Percentiles rank a stretch among this genome's conserved stretches.
phyloP scores from a whole-genome alignment of 2,329 filamentous ascomycete genomes.

The Acrocalymma vagum region DNA sequence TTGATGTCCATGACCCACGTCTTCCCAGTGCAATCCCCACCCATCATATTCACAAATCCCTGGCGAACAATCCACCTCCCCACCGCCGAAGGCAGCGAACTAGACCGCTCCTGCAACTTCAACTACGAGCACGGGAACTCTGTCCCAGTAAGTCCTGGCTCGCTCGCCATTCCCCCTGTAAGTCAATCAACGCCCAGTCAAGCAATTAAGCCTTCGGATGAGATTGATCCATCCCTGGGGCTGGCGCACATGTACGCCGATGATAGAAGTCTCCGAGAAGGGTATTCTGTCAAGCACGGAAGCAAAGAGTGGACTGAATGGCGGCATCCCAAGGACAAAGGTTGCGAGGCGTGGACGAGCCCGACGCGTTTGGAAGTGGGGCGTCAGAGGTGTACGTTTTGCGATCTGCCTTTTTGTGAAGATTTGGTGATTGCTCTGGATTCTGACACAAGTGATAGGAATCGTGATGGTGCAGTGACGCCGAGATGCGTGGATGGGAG shows the following conservation, averaged over 20 bases:
- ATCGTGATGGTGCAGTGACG: slow-evolving; percentile 6
- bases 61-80: background rate
- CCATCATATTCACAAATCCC: background rate
- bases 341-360: slow-evolving; percentile 8
- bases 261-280: background rate
- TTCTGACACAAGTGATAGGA: background rate
- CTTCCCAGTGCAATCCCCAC: no score
- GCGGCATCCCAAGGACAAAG: slow-evolving; percentile 3
- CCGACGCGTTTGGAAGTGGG: background rate
- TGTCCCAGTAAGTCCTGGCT: no score
- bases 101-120: slow-evolving; percentile 9
- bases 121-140: slow-evolving; percentile 7
- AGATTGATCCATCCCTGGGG: no score
- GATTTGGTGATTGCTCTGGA: no score
- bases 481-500: background rate
- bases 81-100: background rate
- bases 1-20: no score
- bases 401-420: slow-evolving; percentile 3
- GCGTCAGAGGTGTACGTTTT: slow-evolving; percentile 4
- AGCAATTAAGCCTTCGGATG: background rate
- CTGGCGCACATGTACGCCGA: no score
- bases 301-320: slow-evolving; percentile 3
- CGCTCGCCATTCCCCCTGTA: no score
- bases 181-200: no score
- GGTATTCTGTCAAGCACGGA: no score